Conservation (phyloP, 495 filamentous ascomycete genomes). For the Aspergillus bridgeri region DNA sequence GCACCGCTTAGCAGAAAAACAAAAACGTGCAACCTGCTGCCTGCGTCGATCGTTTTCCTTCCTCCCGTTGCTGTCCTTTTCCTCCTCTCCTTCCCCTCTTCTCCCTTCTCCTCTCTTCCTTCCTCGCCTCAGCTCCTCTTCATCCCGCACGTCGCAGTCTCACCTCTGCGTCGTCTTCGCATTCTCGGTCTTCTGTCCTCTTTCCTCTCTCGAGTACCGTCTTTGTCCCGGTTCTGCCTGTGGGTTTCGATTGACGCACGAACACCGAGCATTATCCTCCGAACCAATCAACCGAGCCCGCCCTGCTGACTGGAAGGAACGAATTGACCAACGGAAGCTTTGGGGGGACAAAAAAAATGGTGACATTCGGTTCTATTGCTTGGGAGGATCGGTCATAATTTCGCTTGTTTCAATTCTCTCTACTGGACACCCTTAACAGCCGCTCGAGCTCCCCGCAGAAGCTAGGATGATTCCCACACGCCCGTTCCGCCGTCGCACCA, state of each 20-base stretch:
- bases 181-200: background rate
- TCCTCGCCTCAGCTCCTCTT: constrained; percentile 1
- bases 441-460: background rate
- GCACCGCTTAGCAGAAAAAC: background rate
- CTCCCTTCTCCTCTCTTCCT: constrained; percentile 1
- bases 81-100: background rate
- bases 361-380: background rate
- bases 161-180: background rate
- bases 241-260: background rate
- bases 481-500: constrained; percentile 29
- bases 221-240: background rate
- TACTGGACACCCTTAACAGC: background rate
- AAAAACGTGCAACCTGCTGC: background rate
- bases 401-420: constrained; percentile 1
- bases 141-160: background rate
- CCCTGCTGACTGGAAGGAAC: background rate
- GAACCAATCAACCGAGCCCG: background rate
- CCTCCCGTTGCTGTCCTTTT: constrained; percentile 8
- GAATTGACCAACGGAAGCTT: background rate
- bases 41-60: constrained; percentile 7
- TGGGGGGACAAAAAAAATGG: constrained; percentile 4
- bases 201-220: background rate
- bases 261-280: background rate
- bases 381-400: constrained; percentile 15
- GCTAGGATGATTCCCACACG: constrained; percentile 30